A percentile compares a stretch with the other conserved stretches of the same genome.
phyloP scores from a whole-genome alignment of 1,139 yeast species.

The Casaregolazyma suthepensis region DNA sequence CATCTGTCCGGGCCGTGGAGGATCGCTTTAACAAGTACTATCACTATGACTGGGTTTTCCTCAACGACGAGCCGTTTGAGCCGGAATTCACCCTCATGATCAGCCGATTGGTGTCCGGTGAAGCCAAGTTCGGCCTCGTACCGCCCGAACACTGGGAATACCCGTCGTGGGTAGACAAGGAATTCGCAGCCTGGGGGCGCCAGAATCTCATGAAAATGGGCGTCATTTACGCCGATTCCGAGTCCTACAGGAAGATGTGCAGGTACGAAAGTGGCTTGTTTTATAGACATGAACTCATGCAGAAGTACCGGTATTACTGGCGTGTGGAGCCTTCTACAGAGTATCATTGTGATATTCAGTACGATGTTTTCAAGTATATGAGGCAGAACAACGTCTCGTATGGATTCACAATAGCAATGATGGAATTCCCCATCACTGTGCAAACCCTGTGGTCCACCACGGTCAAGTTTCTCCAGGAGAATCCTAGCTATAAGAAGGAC shows the following conservation, averaged over 20 bases:
- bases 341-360: constrained; percentile 71
- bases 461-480: constrained; percentile 53
- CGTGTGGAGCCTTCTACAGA: constrained; percentile 86
- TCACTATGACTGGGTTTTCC: constrained; percentile 76
- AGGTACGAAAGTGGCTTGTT: constrained; percentile 88
- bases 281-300: constrained; percentile 67
- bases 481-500: constrained; percentile 59
- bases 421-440: constrained; percentile 72
- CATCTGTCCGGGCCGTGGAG: constrained; percentile 56
- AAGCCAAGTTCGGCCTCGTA: constrained; percentile 55
- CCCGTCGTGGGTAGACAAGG: constrained; percentile 58
- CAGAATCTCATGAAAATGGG: constrained; percentile 39
- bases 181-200: constrained; percentile 49
- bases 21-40: constrained; percentile 62
- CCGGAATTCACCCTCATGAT: constrained; percentile 43
- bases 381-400: constrained; percentile 65
- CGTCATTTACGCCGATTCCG: constrained; percentile 60
- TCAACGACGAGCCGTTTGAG: constrained; percentile 58
- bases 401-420: constrained; percentile 74
- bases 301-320: constrained; percentile 83
- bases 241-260: constrained; percentile 79
- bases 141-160: constrained; percentile 68
- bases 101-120: constrained; percentile 49
- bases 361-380: constrained; percentile 80
- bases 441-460: constrained; percentile 79